phyloP scores from a whole-genome alignment of 1,284 basidiomycete species.

The Thelephora terrestris region DNA sequence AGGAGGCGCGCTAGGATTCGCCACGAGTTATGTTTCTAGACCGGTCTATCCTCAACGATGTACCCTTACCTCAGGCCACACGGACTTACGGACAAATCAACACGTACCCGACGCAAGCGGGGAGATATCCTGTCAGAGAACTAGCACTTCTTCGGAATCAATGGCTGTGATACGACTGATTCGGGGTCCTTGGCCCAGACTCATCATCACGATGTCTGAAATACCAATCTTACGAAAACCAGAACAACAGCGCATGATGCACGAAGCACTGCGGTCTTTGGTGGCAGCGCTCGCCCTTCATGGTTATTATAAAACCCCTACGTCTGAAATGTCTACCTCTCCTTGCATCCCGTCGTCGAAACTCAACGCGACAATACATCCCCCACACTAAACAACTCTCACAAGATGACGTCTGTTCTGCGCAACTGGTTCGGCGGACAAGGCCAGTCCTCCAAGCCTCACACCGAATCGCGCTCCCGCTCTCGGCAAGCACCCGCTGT shows the following conservation, averaged over 20 bases:
- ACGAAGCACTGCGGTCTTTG: no score
- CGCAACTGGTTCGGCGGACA: conserved; percentile 27
- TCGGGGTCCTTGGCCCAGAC: background rate
- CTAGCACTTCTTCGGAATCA: background rate
- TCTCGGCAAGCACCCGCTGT: conserved; percentile 18
- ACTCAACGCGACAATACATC: background rate
- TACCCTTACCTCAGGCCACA: background rate
- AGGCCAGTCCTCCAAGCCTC: conserved; percentile 12
- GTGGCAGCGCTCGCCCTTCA: no score
- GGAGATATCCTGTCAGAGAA: background rate
- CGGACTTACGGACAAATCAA: conserved; percentile 1
- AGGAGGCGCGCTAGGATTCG: background rate
- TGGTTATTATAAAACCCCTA: background rate
- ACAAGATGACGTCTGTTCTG: conserved; percentile 26
- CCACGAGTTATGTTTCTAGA: background rate
- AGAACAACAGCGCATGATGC: no score
- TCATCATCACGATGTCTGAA: background rate
- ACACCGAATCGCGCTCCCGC: conserved; percentile 19
- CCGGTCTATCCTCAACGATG: background rate
- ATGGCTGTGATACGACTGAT: background rate
- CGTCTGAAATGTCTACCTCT: background rate
- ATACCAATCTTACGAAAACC: background rate
- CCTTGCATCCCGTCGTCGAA: background rate
- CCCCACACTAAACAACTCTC: background rate
- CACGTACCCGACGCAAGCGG: background rate